Conservation (phyloP, 192 early-diverging fungal genomes). For the Irineochytrium annulatum region DNA sequence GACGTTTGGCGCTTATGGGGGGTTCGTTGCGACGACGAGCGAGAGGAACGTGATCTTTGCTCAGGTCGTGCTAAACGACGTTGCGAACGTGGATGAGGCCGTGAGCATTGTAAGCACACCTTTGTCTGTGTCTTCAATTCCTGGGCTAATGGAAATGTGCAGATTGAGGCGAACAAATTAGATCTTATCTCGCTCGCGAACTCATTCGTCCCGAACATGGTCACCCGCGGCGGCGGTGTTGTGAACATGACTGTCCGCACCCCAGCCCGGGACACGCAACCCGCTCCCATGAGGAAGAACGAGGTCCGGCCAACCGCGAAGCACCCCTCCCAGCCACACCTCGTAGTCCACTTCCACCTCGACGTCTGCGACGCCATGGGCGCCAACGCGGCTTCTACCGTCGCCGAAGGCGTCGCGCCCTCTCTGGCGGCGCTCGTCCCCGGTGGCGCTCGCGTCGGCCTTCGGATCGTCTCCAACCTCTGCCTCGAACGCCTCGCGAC, state of each 20-base stretch:
- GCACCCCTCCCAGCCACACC: no score
- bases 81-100: constrained; percentile 42
- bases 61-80: constrained; percentile 61
- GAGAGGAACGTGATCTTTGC: constrained; percentile 67
- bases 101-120: constrained; percentile 27
- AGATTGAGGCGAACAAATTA: constrained; percentile 13
- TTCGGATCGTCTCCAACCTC: constrained; percentile 69
- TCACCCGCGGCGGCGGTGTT: constrained; percentile 63
- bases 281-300: background rate
- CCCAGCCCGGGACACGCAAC: constrained; percentile 23
- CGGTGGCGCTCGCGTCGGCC: constrained; percentile 39
- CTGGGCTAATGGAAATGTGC: background rate
- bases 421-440: constrained; percentile 43
- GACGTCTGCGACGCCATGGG: constrained; percentile 82
- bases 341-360: constrained; percentile 71
- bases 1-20: constrained; percentile 48
- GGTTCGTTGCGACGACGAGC: constrained; percentile 55
- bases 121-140: background rate
- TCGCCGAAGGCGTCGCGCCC: constrained; percentile 67
- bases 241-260: constrained; percentile 48
- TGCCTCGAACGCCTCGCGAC: constrained; percentile 58
- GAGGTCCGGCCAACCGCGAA: constrained; percentile 10
- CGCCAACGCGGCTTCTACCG: constrained; percentile 66
- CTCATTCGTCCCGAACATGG: constrained; percentile 62
- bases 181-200: constrained; percentile 55